phyloP scores from a whole-genome alignment of 164 flowering plant genomes.

The Vitis riparia region DNA sequence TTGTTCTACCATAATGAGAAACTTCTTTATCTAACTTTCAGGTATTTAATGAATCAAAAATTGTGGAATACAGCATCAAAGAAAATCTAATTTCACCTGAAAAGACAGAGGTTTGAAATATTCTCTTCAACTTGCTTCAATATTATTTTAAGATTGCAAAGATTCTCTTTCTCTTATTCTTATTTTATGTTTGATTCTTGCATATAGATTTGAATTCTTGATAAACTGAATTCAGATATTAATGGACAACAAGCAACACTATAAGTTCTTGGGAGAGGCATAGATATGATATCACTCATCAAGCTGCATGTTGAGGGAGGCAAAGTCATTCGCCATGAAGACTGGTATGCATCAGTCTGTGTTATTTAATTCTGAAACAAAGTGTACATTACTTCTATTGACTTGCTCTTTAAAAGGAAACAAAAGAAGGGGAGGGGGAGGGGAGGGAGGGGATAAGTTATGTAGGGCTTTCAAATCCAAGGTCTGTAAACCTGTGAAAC shows the following conservation, averaged over 20 bases:
- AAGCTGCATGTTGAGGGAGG: slow-evolving; percentile 60
- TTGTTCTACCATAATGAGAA: not conserved
- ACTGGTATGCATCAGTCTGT: slow-evolving; percentile 46
- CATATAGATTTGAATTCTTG: not conserved
- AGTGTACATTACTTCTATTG: not conserved
- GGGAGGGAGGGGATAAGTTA: too few species aligned
- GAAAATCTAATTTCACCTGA: slow-evolving; percentile 57
- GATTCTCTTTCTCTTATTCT: not conserved
- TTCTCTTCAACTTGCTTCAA: not conserved
- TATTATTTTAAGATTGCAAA: not conserved
- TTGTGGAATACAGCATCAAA: slow-evolving; percentile 63
- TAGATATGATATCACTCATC: slow-evolving; percentile 74
- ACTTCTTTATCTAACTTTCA: slow-evolving; percentile 18
- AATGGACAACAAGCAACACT: slow-evolving; percentile 84
- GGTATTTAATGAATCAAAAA: slow-evolving; percentile 81
- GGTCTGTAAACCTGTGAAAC: too few species aligned
- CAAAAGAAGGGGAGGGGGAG: too few species aligned
- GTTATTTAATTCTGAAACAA: not conserved
- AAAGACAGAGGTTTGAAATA: slow-evolving; percentile 57
- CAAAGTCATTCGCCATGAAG: slow-evolving; percentile 81
- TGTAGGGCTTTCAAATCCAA: too few species aligned
- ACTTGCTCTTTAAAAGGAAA: not conserved
- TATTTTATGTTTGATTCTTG: not conserved
- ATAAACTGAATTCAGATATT: slow-evolving; percentile 43
- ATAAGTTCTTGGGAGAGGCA: slow-evolving; percentile 66